Evolutionary conservation across 2,329 filamentous ascomycete species (phyloP), one percentile per base, ranked within the genome.

Genomic region (Dendrostoma leiphaemia): DNA sequence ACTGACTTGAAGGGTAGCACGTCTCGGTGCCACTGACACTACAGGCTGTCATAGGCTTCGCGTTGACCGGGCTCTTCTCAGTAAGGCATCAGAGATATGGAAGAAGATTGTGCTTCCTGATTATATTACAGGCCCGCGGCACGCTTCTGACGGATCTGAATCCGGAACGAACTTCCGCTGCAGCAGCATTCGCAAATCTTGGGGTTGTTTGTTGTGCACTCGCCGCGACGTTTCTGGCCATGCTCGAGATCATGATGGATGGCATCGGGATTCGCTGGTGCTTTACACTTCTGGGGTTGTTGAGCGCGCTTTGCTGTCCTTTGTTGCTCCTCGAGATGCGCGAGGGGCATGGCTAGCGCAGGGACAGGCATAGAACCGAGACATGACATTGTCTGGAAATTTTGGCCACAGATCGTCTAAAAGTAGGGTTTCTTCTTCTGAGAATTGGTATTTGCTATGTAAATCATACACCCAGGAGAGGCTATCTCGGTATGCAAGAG

Each of bases 171-270:
- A 57, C 62, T 1, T 64, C 61, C 10, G 63, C 63, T 2, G 62
- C 63, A 3, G 54, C 60, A 0, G 63, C 61, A 15, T 61, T 60
- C 17, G 58, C 61, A 4, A 65, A 64, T 13, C 56, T 63, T n/a
- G n/a, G n/a, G n/a, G n/a, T n/a, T 40, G 56, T 65, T 10, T 53
- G 61, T 45, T 62, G 61, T 26, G 53, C 56, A 3, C 48, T 64
- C 4, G 57, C 61, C 9, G 60, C 61, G 2, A 55, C 47, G 3
- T 38, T 51, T 17, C 51, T 62, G 2, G 60, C 60, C 2, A 51
- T 55, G 1, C 31, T 62, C 1, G 54, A 64, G 28, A 51, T 57
- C 2, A 57, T 63, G 9, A 59, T 63, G n/a, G 58, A 62, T 24
- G 19, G 31, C 0, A 51, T 62, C 2, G 61, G 62, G 3, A 35